Percentiles rank a stretch among this genome's conserved stretches.
These are phyloP conservation scores for Ophiorrhiza pumila DNA, from an alignment of 257 asterid genomes.

Conservation along the genomic window DNA sequence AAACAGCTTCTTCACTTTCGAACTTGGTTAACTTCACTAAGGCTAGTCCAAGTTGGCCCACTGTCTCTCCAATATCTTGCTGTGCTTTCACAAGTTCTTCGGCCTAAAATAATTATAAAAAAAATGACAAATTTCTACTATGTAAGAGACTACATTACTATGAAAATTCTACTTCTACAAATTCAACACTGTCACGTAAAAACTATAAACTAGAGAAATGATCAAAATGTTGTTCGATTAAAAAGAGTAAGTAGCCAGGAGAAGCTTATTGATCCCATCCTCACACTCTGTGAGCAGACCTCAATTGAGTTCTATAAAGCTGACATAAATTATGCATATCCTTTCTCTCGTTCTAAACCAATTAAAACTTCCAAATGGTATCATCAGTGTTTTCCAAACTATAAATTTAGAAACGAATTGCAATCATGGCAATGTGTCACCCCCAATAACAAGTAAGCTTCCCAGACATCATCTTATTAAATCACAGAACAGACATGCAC, in stretches of 20 bases:
- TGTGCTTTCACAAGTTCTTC: constrained; percentile 91
- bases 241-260: background rate
- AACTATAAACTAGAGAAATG: background rate
- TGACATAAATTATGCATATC: background rate
- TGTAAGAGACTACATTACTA: background rate
- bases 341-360: background rate
- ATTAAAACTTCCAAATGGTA: background rate
- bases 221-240: background rate
- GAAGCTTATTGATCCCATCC: background rate
- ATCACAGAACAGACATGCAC: background rate
- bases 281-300: background rate
- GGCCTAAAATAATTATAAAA: constrained; percentile 47
- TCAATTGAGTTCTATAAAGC: background rate
- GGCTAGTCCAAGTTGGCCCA: constrained; percentile 92
- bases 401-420: background rate
- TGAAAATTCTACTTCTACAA: background rate
- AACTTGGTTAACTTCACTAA: constrained; percentile 90
- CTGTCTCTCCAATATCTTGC: constrained; percentile 95
- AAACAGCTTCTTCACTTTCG: constrained; percentile 84
- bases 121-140: constrained; percentile 1
- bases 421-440: background rate
- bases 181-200: background rate
- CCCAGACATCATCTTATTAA: background rate
- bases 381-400: background rate
- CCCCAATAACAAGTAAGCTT: background rate